Percentiles rank a stretch among this genome's conserved stretches.
phyloP scores from a whole-genome alignment of 176 grass and related monocot species.

The Triticum urartu region DNA sequence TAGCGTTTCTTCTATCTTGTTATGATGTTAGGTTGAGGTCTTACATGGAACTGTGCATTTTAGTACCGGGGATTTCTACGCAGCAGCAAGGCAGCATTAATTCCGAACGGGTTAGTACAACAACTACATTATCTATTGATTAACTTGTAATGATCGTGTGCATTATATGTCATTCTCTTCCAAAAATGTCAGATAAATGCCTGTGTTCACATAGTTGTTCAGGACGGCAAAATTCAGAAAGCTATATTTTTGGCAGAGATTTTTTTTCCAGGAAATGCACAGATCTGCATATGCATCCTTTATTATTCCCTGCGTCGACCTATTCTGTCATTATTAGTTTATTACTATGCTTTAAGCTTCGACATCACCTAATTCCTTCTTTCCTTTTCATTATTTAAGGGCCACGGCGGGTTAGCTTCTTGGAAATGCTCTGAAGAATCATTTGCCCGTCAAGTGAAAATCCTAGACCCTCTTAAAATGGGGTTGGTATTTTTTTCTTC shows the following conservation, averaged over 20 bases:
- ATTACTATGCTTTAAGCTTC: conserved; percentile 12
- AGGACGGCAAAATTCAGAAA: no score
- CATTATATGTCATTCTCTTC: no score
- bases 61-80: conserved; percentile 80
- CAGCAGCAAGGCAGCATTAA: conserved; percentile 58
- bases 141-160: conserved; percentile 10
- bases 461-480: conserved; percentile 90
- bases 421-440: conserved; percentile 99
- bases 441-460: conserved; percentile 91
- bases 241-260: no score
- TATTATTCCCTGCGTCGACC: not conserved
- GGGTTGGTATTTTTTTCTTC: conserved; percentile 45
- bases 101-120: conserved; percentile 51
- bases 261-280: not conserved
- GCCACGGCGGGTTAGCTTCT: conserved; percentile 61
- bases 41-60: conserved; percentile 99
- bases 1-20: conserved; percentile 6
- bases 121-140: conserved; percentile 21
- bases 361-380: conserved; percentile 5
- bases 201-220: no score
- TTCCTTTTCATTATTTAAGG: conserved; percentile 40
- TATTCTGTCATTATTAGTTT: not conserved
- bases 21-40: conserved; percentile 72
- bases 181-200: no score
- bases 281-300: conserved; percentile 22